Conservation (phyloP, 805 yeast genomes). For the Nakazawaea holstii region DNA sequence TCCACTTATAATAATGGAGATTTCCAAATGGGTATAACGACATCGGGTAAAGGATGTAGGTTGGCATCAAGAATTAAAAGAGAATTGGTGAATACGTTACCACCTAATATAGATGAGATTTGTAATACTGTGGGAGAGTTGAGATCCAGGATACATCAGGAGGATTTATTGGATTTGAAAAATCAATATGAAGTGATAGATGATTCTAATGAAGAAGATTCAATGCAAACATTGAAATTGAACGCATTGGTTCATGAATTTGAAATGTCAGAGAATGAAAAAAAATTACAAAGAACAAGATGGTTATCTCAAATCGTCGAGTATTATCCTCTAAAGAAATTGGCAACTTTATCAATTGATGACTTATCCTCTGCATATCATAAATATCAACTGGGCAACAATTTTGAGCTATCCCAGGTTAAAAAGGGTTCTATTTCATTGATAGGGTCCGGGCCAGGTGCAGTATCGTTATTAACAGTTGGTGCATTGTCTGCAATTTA, state of each 20-base stretch:
- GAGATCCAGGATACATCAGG: constrained; percentile 47
- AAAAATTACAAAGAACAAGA: constrained; percentile 57
- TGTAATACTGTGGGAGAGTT: constrained; percentile 67
- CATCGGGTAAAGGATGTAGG: constrained; percentile 87
- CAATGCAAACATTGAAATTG: constrained; percentile 51
- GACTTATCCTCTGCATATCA: constrained; percentile 45
- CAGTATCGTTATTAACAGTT: constrained; percentile 71
- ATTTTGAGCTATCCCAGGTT: constrained; percentile 10
- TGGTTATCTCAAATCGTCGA: constrained; percentile 91
- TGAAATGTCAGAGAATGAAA: constrained; percentile 44
- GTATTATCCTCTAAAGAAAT: constrained; percentile 70
- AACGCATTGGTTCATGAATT: constrained; percentile 61
- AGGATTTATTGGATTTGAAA: constrained; percentile 34
- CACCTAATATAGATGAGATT: constrained; percentile 62
- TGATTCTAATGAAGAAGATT: constrained; percentile 59
- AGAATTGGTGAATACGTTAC: constrained; percentile 61
- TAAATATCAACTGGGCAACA: constrained; percentile 6
- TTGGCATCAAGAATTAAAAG: constrained; percentile 76
- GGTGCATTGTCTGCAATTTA: constrained; percentile 82
- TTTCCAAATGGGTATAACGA: constrained; percentile 78
- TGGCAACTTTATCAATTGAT: constrained; percentile 54
- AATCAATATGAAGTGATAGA: constrained; percentile 37
- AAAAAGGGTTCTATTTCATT: constrained; percentile 59
- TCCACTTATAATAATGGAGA: constrained; percentile 69
- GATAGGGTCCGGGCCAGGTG: constrained; percentile 96